Conservation (phyloP, 2,329 filamentous ascomycete species). For the Claviceps quebecensis region DNA sequence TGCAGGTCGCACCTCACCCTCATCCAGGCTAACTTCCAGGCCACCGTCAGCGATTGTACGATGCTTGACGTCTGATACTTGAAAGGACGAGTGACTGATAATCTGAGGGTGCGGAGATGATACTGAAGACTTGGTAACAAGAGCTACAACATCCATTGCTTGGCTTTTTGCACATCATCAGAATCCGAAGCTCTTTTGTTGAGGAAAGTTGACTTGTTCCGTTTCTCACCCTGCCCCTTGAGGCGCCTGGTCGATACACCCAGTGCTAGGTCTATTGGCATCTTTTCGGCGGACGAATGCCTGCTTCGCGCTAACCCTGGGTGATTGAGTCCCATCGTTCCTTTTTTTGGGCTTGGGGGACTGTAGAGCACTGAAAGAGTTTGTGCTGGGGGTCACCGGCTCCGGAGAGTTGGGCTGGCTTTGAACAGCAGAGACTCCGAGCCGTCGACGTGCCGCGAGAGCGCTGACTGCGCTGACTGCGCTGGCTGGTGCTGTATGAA, state of each 20-base stretch:
- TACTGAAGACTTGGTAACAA: neutral
- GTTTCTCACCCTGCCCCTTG: neutral
- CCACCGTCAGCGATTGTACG: constrained; percentile 24
- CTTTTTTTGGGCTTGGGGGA: constrained; percentile 7
- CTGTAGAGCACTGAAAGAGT: constrained; percentile 18
- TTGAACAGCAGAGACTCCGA: constrained; percentile 8
- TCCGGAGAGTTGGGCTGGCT: constrained; percentile 9
- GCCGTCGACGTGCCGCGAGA: constrained; percentile 20
- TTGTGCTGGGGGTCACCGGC: constrained; percentile 10
- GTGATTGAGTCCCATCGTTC: constrained; percentile 6
- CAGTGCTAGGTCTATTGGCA: neutral
- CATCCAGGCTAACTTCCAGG: constrained; percentile 27
- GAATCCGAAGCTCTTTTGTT: neutral
- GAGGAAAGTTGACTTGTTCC: neutral
- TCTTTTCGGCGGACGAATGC: constrained; percentile 1
- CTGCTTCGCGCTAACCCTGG: constrained; percentile 9
- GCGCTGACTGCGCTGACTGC: constrained; percentile 19
- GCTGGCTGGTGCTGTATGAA: constrained; percentile 12
- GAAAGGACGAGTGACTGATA: constrained; percentile 32
- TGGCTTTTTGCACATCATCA: neutral
- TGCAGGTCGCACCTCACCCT: constrained; percentile 30
- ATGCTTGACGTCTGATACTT: constrained; percentile 29
- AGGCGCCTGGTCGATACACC: neutral
- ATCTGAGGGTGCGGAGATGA: constrained; percentile 5
- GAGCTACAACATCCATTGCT: neutral